Conservation (phyloP, 768 basidiomycete species). For the Lactifluus rugatus region DNA sequence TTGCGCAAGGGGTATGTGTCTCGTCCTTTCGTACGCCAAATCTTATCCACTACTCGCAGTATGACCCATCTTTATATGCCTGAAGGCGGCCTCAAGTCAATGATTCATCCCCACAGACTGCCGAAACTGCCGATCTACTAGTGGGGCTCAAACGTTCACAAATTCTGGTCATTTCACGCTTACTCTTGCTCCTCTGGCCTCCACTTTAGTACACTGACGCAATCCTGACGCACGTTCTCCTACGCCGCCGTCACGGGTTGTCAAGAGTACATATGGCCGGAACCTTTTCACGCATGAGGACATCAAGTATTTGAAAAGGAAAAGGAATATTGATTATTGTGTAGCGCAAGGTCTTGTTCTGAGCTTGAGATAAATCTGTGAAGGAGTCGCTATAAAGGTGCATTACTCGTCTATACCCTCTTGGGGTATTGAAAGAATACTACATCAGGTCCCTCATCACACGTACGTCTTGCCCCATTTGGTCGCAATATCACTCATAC, state of each 20-base stretch:
- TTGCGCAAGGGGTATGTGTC: slow-evolving; percentile 42
- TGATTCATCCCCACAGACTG: slow-evolving; percentile 29
- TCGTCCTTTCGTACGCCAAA: background rate
- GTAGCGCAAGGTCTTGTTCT: slow-evolving; percentile 79
- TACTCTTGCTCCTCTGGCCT: slow-evolving; percentile 54
- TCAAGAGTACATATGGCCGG: slow-evolving; percentile 85
- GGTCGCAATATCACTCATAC: background rate
- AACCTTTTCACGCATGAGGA: slow-evolving; percentile 83
- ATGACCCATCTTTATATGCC: slow-evolving; percentile 47
- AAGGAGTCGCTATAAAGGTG: slow-evolving; percentile 77
- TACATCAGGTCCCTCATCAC: slow-evolving; percentile 72
- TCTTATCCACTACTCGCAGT: slow-evolving; percentile 27
- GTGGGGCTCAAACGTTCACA: slow-evolving; percentile 65
- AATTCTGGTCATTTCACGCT: slow-evolving; percentile 39
- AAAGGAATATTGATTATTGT: slow-evolving; percentile 86
- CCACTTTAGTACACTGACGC: slow-evolving; percentile 55
- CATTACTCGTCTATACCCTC: slow-evolving; percentile 12
- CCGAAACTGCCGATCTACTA: slow-evolving; percentile 28
- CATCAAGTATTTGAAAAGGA: slow-evolving; percentile 71
- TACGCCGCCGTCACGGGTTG: slow-evolving; percentile 71
- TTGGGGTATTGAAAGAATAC: background rate
- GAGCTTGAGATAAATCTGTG: slow-evolving; percentile 78
- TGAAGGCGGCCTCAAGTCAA: slow-evolving; percentile 35
- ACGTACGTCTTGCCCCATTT: slow-evolving; percentile 41
- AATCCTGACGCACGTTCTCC: slow-evolving; percentile 68